Evolutionary conservation across 2,329 filamentous ascomycete species (phyloP), one percentile per base, ranked within the genome.

Genomic region (Acarospora socialis): DNA sequence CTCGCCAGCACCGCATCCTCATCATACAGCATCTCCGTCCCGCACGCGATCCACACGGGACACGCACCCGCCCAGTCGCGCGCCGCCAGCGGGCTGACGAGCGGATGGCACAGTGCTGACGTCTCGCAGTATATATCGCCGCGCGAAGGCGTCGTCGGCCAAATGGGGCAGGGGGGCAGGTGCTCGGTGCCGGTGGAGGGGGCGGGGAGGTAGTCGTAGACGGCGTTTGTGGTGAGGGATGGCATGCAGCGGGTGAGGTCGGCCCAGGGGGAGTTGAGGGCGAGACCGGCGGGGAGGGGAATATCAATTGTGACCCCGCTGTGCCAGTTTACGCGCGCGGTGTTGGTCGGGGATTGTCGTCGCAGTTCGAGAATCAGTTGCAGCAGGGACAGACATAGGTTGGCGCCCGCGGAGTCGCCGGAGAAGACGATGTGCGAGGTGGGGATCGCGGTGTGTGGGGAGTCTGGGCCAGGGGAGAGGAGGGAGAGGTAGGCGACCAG

Each of bases 381-480:
- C 1, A 80, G 59, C 0, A 90, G 63, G 1, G 70, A 67, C 9
- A 82, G 62, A 9, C 62, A 56, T 23, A 87, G 66, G 43, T 79
- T 80, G 2, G 78, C 81, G 9, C 82, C 81, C 3, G 82, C 81
- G 35, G 70, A 77, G 48, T 90, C 81, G 22, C 81, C 81, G 2
- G 68, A 65, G 43, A 90, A 60, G 7, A 84, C 71, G 24, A 90
- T 75, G 34, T 81, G 61, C 24, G 63, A 58, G 0, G 81, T 63
- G 4, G 63, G 56, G 1, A 87, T 68, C 2, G 80, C 59, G 9
- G 66, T 60, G 49, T 90, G 81, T 26, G 73, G 66, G 0, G 79
- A 68, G 12, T 66, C 76, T 0, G 69, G 60, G 0, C 37, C 76
- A 8, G 81, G 81, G 44, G 82, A 76, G 2, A 90, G 61, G 5